These are phyloP conservation scores for Ustilago nuda DNA, from an alignment of 1,284 basidiomycete genomes.

Conservation along the genomic window DNA sequence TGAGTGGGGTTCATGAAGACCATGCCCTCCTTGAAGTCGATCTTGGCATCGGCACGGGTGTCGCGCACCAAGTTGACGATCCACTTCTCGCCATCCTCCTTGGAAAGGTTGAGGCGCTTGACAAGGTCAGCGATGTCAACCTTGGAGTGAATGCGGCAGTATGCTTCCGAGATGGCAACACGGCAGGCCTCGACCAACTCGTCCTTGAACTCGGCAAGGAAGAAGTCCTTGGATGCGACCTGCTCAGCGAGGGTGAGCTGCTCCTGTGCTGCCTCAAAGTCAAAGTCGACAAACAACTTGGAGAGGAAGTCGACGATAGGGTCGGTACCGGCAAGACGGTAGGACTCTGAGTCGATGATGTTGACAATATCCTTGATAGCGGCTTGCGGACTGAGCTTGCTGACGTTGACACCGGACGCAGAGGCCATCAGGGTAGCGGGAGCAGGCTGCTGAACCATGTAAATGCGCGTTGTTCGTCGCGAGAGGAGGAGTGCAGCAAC, in stretches of 20 bases:
- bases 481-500: constrained; percentile 91
- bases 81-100: constrained; percentile 98
- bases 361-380: constrained; percentile 67
- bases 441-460: constrained; percentile 57
- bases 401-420: constrained; percentile 43
- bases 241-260: constrained; percentile 83
- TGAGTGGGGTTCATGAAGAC: constrained; percentile 93
- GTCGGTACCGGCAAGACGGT: constrained; percentile 82
- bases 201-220: constrained; percentile 86
- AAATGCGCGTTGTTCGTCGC: constrained; percentile 74
- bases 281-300: constrained; percentile 91
- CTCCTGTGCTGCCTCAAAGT: constrained; percentile 88
- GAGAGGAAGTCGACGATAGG: constrained; percentile 92
- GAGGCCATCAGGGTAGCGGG: constrained; percentile 45
- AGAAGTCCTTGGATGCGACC: constrained; percentile 92
- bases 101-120: constrained; percentile 87
- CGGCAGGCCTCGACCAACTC: constrained; percentile 96
- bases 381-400: constrained; percentile 63
- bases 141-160: constrained; percentile 94
- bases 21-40: constrained; percentile 95
- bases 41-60: constrained; percentile 96
- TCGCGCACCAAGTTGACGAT: constrained; percentile 98
- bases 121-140: constrained; percentile 97
- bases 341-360: constrained; percentile 65
- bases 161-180: constrained; percentile 94